Evolutionary conservation across 78 protist species (phyloP), one percentile per base, ranked within the genome.

Genomic region (Monosiga brevicollis): DNA sequence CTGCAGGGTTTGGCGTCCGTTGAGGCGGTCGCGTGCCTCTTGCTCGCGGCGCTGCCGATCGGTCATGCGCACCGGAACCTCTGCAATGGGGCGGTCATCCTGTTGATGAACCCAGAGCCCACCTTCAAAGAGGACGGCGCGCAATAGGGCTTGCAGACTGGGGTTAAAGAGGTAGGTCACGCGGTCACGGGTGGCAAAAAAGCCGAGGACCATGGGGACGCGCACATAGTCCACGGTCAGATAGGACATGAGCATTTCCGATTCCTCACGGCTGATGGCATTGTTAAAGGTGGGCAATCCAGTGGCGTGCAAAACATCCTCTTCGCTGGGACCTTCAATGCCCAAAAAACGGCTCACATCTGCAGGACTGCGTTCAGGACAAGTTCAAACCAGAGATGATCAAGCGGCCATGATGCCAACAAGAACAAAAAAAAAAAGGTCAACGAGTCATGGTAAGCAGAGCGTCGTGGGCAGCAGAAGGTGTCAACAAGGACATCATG

Each of bases 141-240:
- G 83, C 9, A 87, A 73, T 40, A 87, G 39, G 49, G 39, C 10
- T 3, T 72, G 89, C 80, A 89, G 42, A 26, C 11, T 38, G 32
- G 78, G 62, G 34, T 43, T 0, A 36, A 84, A 81, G 55, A 90
- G 83, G 54, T 82, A 84, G 42, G 81, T 74, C 85, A 2, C n/a
- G 55, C 35, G 62, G 62, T 49, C 62, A 6, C 15, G 6, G 62
- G 75, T 35, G 20, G 91, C 89, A 37, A 91, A 88, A 82, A 91
- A 88, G 82, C n/a, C 38, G 37, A 91, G 73, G 54, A 87, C 86
- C 23, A 91, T 76, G 25, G 94, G 94, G 29, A 91, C 41, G 49
- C 90, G 80, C 37, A 87, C 6, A 86, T 91, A 91, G 24, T 80
- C 85, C 42, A 70, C 84, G 34, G 93, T 90, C 34, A 90, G 82